phyloP scores from a whole-genome alignment of 306 rosid species.

The Fagus crenata region DNA sequence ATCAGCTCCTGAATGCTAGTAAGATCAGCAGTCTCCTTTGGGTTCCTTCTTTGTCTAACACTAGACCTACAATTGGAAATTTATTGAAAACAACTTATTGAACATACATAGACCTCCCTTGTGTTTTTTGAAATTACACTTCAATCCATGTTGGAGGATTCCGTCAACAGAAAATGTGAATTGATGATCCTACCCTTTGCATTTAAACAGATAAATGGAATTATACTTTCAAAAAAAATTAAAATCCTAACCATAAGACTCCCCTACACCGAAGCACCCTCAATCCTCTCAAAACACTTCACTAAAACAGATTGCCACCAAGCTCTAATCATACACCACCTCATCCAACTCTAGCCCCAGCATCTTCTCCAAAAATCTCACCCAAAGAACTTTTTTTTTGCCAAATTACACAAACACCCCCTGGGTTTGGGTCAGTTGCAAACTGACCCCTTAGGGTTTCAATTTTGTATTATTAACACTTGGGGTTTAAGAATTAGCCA shows the following conservation, averaged over 20 bases:
- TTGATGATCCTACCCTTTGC: not conserved
- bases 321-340: no score
- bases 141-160: not conserved
- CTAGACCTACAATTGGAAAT: slow-evolving; percentile 54
- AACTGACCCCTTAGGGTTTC: no score
- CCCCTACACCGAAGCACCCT: not conserved
- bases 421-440: no score
- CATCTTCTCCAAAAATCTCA: no score
- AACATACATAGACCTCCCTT: not conserved
- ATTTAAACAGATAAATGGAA: not conserved
- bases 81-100: not conserved
- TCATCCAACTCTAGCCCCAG: no score
- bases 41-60: slow-evolving; percentile 87
- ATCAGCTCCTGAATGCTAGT: slow-evolving; percentile 79
- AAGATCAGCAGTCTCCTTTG: slow-evolving; percentile 68
- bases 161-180: not conserved
- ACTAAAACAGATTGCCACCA: no score
- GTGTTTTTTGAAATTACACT: not conserved
- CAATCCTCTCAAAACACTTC: not conserved
- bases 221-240: not conserved
- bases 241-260: not conserved
- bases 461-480: no score
- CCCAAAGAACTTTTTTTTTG: no score
- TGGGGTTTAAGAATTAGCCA: no score
- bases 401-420: no score